phyloP scores from a whole-genome alignment of 108 stramenopile species.

The Cyclotella distinguenda region DNA sequence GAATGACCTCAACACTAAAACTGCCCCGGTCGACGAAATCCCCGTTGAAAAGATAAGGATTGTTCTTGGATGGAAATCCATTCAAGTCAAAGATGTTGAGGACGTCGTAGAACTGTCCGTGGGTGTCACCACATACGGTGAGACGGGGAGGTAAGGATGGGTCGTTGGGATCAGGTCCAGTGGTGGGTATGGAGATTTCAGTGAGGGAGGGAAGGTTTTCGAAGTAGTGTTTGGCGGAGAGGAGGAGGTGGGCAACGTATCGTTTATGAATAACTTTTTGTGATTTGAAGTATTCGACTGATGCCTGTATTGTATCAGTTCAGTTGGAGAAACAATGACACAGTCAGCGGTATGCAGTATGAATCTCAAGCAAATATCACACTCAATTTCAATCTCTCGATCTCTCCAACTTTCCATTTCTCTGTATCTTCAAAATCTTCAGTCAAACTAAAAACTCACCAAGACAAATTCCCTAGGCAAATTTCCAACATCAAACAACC shows the following conservation, averaged over 20 bases:
- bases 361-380: too few species aligned
- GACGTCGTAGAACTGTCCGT: slow-evolving; percentile 99
- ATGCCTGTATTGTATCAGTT: slow-evolving; percentile 35
- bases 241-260: slow-evolving; percentile 81
- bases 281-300: slow-evolving; percentile 81
- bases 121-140: slow-evolving; percentile 97
- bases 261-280: slow-evolving; percentile 96
- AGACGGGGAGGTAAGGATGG: slow-evolving; percentile 54
- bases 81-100: slow-evolving; percentile 96
- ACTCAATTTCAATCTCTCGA: too few species aligned
- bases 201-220: slow-evolving; percentile 61
- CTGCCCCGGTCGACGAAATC: slow-evolving; percentile 98
- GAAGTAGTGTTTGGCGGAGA: slow-evolving; percentile 69
- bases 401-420: too few species aligned
- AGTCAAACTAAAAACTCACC: too few species aligned
- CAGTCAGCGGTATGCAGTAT: too few species aligned
- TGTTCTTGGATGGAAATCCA: slow-evolving; percentile 77
- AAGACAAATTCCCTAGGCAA: slow-evolving; percentile 89
- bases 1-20: slow-evolving; percentile 93
- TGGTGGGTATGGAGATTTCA: slow-evolving; percentile 68
- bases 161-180: slow-evolving; percentile 51
- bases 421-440: too few species aligned
- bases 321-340: slow-evolving; percentile 2
- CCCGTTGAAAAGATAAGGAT: slow-evolving; percentile 98
- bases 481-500: slow-evolving; percentile 72